Percentiles rank a stretch among this genome's conserved stretches.
phyloP scores from a whole-genome alignment of 2,329 filamentous ascomycete species.

The Exophiala phaeomuriformis region DNA sequence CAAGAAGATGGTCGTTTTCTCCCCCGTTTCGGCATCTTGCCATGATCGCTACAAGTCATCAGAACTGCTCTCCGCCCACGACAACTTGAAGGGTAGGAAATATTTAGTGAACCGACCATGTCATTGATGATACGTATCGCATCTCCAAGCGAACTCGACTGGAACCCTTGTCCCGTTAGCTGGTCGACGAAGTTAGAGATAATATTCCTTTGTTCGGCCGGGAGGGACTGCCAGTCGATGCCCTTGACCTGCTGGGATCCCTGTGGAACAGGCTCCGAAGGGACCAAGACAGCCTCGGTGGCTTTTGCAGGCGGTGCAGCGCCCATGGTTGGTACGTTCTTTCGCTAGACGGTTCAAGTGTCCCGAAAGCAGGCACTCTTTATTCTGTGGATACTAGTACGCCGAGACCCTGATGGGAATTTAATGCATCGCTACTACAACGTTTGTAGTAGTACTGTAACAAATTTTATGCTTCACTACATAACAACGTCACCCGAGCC shows the following conservation, averaged over 20 bases:
- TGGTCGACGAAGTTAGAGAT: constrained; percentile 74
- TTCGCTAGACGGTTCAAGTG: not conserved
- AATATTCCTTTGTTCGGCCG: constrained; percentile 63
- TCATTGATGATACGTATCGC: constrained; percentile 88
- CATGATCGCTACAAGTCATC: constrained; percentile 58
- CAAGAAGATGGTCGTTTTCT: constrained; percentile 86
- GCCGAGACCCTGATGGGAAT: no score
- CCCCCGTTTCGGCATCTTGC: constrained; percentile 69
- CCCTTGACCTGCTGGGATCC: constrained; percentile 77
- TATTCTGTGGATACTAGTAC: no score
- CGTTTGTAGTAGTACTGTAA: no score
- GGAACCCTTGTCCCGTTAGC: constrained; percentile 82
- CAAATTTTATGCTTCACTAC: no score
- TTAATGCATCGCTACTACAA: not conserved
- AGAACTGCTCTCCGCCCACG: constrained; percentile 9
- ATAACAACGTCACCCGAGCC: no score
- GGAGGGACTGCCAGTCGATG: constrained; percentile 82
- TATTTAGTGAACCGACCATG: constrained; percentile 58
- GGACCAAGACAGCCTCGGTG: constrained; percentile 74
- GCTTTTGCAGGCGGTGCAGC: constrained; percentile 52
- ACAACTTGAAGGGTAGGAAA: not conserved
- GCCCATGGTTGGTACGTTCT: constrained; percentile 9
- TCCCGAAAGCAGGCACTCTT: no score
- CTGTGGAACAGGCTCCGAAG: constrained; percentile 72
- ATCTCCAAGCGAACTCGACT: constrained; percentile 72